Percentiles rank a stretch among this genome's conserved stretches.
These are phyloP conservation scores for Avena eriantha DNA, from an alignment of 176 grass and related monocot species.

Conservation along the genomic window DNA sequence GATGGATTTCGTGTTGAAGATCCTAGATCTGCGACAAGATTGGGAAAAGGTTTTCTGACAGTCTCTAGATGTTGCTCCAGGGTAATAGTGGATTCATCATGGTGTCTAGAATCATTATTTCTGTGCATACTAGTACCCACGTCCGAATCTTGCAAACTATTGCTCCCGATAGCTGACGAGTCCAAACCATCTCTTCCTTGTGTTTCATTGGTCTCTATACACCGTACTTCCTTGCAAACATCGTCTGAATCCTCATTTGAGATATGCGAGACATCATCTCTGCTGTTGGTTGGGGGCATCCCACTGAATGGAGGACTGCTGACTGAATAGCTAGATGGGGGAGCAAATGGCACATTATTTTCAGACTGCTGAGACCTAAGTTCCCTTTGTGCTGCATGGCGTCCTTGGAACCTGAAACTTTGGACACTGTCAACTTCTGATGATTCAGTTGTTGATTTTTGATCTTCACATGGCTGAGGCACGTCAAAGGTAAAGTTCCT, in stretches of 20 bases:
- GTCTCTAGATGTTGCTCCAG: slow-evolving; percentile 93
- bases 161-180: slow-evolving; percentile 47
- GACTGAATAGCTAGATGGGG: slow-evolving; percentile 49
- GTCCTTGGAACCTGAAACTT: slow-evolving; percentile 49
- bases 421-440: slow-evolving; percentile 55
- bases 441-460: slow-evolving; percentile 51
- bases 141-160: slow-evolving; percentile 47
- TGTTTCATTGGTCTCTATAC: slow-evolving; percentile 72
- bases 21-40: slow-evolving; percentile 54
- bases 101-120: slow-evolving; percentile 33
- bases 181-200: slow-evolving; percentile 46
- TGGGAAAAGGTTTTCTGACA: slow-evolving; percentile 69
- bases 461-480: slow-evolving; percentile 67
- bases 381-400: slow-evolving; percentile 27
- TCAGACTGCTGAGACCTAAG: slow-evolving; percentile 38
- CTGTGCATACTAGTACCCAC: slow-evolving; percentile 27
- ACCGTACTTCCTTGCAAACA: slow-evolving; percentile 90
- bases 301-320: slow-evolving; percentile 61
- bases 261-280: slow-evolving; percentile 42
- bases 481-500: slow-evolving; percentile 64
- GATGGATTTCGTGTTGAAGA: slow-evolving; percentile 49
- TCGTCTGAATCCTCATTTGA: slow-evolving; percentile 73
- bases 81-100: slow-evolving; percentile 52
- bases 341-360: slow-evolving; percentile 39
- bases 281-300: slow-evolving; percentile 48